A percentile compares a stretch with the other conserved stretches of the same genome.
phyloP scores from a whole-genome alignment of 2,329 filamentous ascomycete genomes.

The Colletotrichum sp. region DNA sequence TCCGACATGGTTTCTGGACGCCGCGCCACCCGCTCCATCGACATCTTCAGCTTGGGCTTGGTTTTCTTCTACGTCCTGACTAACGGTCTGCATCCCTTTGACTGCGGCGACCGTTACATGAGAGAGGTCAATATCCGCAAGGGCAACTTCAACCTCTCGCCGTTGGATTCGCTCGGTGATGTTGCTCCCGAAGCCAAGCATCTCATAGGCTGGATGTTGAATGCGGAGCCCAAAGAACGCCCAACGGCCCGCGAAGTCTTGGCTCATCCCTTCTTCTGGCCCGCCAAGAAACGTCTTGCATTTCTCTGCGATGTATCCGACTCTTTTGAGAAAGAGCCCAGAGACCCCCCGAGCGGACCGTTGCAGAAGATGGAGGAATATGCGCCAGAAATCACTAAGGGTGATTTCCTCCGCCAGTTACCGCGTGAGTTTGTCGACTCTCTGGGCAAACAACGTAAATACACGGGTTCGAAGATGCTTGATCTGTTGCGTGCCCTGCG shows the following conservation, averaged over 20 bases:
- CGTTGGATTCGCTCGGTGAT: conserved; percentile 78
- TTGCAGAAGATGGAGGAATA: conserved; percentile 64
- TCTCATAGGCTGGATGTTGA: conserved; percentile 81
- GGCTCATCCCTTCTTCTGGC: conserved; percentile 97
- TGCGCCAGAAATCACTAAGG: conserved; percentile 59
- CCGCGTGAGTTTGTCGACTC: conserved; percentile 86
- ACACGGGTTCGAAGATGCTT: conserved; percentile 81
- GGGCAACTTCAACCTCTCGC: conserved; percentile 75
- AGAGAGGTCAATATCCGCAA: conserved; percentile 97
- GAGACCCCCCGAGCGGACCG: conserved; percentile 77
- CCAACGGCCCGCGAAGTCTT: conserved; percentile 82
- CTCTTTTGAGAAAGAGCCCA: conserved; percentile 90
- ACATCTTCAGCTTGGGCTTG: conserved; percentile 95
- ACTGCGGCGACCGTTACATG: conserved; percentile 93
- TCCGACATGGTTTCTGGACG: conserved; percentile 68
- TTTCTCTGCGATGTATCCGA: conserved; percentile 98
- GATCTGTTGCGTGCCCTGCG: conserved; percentile 87
- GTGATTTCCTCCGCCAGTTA: conserved; percentile 79
- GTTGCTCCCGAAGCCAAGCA: conserved; percentile 88
- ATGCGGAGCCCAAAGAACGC: conserved; percentile 56
- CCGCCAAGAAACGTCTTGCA: conserved; percentile 81
- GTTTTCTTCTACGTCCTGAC: conserved; percentile 99
- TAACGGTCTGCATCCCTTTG: conserved; percentile 89
- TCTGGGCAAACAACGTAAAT: conserved; percentile 93
- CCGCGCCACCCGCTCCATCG: conserved; percentile 92